Percentiles rank a stretch among this genome's conserved stretches.
These are phyloP conservation scores for Globisporangium echinulatum DNA, from an alignment of 352 stramenopile species.

Conservation along the genomic window DNA sequence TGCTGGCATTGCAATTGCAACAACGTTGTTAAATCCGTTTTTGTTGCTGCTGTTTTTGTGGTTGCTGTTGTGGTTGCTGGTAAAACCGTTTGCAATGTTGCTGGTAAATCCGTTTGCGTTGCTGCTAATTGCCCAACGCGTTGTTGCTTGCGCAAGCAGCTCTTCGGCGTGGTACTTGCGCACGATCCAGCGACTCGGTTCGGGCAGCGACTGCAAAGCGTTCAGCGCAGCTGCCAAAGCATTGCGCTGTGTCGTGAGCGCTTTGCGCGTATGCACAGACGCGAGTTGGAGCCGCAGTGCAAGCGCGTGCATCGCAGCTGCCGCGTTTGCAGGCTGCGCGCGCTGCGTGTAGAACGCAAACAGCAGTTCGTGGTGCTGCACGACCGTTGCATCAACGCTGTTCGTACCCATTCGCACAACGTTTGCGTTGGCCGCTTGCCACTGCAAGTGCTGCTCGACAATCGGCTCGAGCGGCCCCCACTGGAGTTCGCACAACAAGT, in stretches of 20 bases:
- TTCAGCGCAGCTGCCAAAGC: conserved; percentile 45
- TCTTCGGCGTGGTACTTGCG: conserved; percentile 69
- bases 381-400: conserved; percentile 31
- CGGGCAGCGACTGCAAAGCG: conserved; percentile 30
- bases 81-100: background rate
- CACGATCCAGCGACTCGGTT: conserved; percentile 56
- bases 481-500: conserved; percentile 68
- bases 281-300: conserved; percentile 41
- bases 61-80: background rate
- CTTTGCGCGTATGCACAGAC: conserved; percentile 25
- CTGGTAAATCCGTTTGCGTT: background rate
- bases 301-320: conserved; percentile 50
- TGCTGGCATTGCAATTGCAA: background rate
- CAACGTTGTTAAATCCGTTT: background rate
- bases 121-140: background rate
- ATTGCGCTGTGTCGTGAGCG: conserved; percentile 55
- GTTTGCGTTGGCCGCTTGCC: conserved; percentile 64
- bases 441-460: conserved; percentile 67
- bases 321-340: conserved; percentile 56
- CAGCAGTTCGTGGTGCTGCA: conserved; percentile 64
- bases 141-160: conserved; percentile 13
- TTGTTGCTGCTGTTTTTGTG: background rate
- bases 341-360: conserved; percentile 63
- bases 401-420: conserved; percentile 26
- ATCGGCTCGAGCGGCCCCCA: conserved; percentile 52